Conservation (phyloP, 352 stramenopile genomes). For the Globisporangium echinulatum region DNA sequence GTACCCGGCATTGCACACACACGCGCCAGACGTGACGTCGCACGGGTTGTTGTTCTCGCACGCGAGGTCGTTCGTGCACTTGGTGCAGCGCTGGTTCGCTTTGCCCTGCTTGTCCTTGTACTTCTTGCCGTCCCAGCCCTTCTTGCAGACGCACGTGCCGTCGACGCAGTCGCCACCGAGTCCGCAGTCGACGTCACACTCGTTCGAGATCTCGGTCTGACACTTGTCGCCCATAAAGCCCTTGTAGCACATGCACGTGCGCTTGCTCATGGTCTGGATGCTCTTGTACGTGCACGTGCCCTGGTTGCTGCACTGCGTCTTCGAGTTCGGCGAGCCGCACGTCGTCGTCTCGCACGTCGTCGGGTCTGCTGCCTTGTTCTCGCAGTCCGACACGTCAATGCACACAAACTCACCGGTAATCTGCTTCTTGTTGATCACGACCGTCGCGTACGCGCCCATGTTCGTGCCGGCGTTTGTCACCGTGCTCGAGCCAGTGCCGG, state of each 20-base stretch:
- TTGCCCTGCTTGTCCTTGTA: conserved; percentile 24
- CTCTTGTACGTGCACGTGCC: conserved; percentile 64
- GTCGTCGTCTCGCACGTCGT: conserved; percentile 21
- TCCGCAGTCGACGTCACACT: conserved; percentile 32
- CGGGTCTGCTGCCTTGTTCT: conserved; percentile 42
- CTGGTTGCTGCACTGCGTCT: conserved; percentile 55
- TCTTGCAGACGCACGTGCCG: conserved; percentile 25
- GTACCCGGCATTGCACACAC: conserved; percentile 24
- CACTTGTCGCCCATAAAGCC: conserved; percentile 25
- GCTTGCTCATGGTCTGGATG: conserved; percentile 46
- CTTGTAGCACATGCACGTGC: conserved; percentile 47
- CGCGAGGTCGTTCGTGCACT: conserved; percentile 30
- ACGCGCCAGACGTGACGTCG: conserved; percentile 17
- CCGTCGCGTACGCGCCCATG: conserved; percentile 33
- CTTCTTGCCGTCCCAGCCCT: conserved; percentile 25
- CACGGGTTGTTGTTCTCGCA: conserved; percentile 29
- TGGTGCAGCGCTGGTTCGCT: conserved; percentile 21
- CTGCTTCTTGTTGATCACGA: conserved; percentile 42
- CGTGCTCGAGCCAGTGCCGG: neutral
- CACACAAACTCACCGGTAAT: conserved; percentile 52
- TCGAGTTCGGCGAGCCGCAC: conserved; percentile 29
- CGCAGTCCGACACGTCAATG: conserved; percentile 50
- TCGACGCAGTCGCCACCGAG: conserved; percentile 27
- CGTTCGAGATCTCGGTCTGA: conserved; percentile 15
- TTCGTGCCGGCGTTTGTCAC: conserved; percentile 20